Conservation (phyloP, 768 basidiomycete species). For the Neoboletus subvelutipes region DNA sequence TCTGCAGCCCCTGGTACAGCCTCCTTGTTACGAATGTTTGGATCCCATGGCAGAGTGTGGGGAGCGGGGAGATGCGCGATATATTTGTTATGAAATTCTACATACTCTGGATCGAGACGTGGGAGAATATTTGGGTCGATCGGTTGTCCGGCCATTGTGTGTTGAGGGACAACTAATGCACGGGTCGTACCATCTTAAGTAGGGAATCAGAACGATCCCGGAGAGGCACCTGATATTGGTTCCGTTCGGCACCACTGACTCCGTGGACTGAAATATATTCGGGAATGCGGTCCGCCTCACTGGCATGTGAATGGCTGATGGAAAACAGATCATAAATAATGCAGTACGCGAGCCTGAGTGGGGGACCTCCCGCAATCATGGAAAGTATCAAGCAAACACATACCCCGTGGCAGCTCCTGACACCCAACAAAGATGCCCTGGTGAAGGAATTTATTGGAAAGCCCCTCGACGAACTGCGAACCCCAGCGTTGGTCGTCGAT, state of each 20-base stretch:
- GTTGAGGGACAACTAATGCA: background rate
- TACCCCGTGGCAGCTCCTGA: constrained; percentile 43
- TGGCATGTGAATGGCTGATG: background rate
- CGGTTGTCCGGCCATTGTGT: constrained; percentile 39
- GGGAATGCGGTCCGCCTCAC: constrained; percentile 3
- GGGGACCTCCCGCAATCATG: constrained; percentile 15
- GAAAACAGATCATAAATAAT: constrained; percentile 3
- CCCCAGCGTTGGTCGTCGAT: constrained; percentile 79
- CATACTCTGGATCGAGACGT: constrained; percentile 65
- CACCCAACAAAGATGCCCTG: constrained; percentile 50
- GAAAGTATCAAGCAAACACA: constrained; percentile 40
- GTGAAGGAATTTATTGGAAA: constrained; percentile 57
- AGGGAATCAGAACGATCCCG: background rate
- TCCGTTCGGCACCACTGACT: background rate
- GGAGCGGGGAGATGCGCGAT: constrained; percentile 47
- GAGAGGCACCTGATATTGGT: background rate
- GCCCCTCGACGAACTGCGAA: constrained; percentile 56
- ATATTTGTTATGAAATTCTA: constrained; percentile 55
- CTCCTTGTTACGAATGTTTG: constrained; percentile 50
- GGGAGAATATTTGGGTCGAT: constrained; percentile 61
- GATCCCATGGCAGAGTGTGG: constrained; percentile 63
- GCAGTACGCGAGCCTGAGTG: background rate
- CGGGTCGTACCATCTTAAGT: constrained; percentile 12
- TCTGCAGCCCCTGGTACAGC: constrained; percentile 56
- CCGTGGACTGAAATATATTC: constrained; percentile 5